Evolutionary conservation across 2,329 filamentous ascomycete genomes (phyloP), one percentile per base, ranked within the genome.

Genomic region (Aspergillus sp.): DNA sequence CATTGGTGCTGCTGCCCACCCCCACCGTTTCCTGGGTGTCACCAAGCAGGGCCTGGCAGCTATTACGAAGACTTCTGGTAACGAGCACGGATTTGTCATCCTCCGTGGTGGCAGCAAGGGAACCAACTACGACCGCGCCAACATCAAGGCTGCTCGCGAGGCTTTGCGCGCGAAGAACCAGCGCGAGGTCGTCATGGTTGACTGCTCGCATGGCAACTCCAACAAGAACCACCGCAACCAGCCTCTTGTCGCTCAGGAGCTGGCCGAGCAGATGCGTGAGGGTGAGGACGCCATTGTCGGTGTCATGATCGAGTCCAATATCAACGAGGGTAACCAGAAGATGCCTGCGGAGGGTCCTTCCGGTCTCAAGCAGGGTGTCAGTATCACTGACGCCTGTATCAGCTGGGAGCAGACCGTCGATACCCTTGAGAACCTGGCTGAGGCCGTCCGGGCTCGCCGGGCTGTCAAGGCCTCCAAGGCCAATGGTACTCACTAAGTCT

Each of bases 261-360:
- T 98, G 52, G 85, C 80, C 27, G 88, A 95, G 47, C 91, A 98
- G 75, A 78, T 98, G 55, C 83, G 86, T 45, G 84, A 86, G 55
- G 91, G 91, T 50, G 88, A 98, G 75, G 85, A 82, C 50, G 85
- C 82, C 55, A 95, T 98, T 61, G 81, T 97, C 56, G 93, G 90
- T 67, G 89, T 97, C 65, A 98, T 98, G 91, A 95, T 98, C 60
- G 91, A 98, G 77, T 95, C 89, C 64, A 91, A 97, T 74, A 91
- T 97, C 77, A 83, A 91, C 70, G 93, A 95, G 74, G 84, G 82
- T 61, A 88, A 84, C 77, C 86, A 90, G 66, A 95, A 95, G 76
- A 88, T 95, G 1, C 89, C 90, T 1, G 69, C 83, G 1, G 88
- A 94, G 70, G 91, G 90, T 7, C 86, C 86, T 6, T 68, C 82